Base-by-base conservation (phyloP, 139 green algal genomes). In the Chlorella sp. region DNA sequence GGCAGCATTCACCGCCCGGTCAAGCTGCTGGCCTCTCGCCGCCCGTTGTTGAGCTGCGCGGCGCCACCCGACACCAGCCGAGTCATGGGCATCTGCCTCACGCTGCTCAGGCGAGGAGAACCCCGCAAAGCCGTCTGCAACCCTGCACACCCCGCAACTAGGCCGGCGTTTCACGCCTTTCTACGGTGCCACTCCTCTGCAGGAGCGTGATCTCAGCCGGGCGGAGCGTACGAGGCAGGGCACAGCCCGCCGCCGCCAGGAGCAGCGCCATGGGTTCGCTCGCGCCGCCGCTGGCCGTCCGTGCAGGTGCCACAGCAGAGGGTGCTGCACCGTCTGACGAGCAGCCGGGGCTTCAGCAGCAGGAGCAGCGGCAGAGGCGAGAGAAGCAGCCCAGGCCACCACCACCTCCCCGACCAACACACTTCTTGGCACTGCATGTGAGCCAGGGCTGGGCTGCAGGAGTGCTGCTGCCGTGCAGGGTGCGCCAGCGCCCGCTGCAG, bases 341-440 rank as follows among this genome's bases (percentile, higher is more conserved):
- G 67, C 5, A 46, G n/a, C n/a, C 9, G 43, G 20, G 30, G 43
- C 36, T 14, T 19, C 34, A 40, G 43, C 11, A n/a, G 30, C 43
- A 41, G 43, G 34, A n/a, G 38, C 9, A 40, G 30, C 28, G 14
- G 30, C 72, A 60, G 72, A n/a, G 30, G 72, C 30, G 19, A 1
- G 65, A 70, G 56, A 65, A 34, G 48, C 44, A 81, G 51, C 8
- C 32, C 32, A 70, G 68, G 48, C 74, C 30, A 7, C 76, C 56
- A 9, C 38, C 54, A 56, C 76, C 76, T 19, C 70, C 70, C 16
- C 64, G 77, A 8, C 77, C 77, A 28, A 83, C 38, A 28, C 41
- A 74, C 32, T 83, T 83, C 17, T 17, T 83, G 6, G 77, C 77
- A 20, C 41, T 83, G 40, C 77, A 73, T 38, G 58, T 58, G 3